Evolutionary conservation across 2,329 filamentous ascomycete genomes (phyloP).

Genomic region (Aspergillus piperis): DNA sequence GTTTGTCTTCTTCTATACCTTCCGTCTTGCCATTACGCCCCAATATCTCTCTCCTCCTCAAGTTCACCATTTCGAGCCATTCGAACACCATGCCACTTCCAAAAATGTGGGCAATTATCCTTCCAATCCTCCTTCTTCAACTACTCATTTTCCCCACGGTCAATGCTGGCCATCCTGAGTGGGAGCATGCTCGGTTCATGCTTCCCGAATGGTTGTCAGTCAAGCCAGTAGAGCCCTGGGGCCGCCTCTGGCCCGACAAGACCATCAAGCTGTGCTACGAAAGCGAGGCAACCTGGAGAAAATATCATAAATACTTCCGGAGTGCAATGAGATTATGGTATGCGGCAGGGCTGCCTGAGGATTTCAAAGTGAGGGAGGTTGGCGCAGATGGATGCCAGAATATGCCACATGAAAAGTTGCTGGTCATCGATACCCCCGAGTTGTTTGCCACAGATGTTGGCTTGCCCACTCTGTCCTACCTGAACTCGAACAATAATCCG

Average conservation of each 20-base stretch:
- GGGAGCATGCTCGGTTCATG: background rate
- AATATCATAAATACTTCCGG: background rate
- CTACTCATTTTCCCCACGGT: background rate
- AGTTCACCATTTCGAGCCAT: background rate
- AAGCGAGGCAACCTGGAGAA: background rate
- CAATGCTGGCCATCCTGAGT: constrained; percentile 7
- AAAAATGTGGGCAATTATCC: background rate
- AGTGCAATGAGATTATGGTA: constrained; percentile 13
- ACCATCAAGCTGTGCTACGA: constrained; percentile 6
- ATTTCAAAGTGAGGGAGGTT: background rate
- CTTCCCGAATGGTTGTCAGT: background rate
- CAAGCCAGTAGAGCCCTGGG: background rate
- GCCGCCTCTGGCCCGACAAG: constrained; percentile 1
- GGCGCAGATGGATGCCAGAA: background rate
- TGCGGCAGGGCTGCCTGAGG: constrained; percentile 7
- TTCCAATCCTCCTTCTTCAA: background rate
- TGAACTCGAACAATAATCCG: no score
- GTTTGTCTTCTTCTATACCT: no score
- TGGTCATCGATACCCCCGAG: background rate
- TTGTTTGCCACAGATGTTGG: background rate
- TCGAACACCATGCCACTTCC: background rate
- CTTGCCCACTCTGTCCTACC: background rate
- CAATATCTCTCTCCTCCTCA: background rate
- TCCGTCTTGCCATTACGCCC: background rate
- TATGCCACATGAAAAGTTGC: background rate